Percentiles rank a stretch among this genome's conserved stretches.
phyloP scores from a whole-genome alignment of 805 yeast genomes.

The Schizosaccharomyces osmophilus region DNA sequence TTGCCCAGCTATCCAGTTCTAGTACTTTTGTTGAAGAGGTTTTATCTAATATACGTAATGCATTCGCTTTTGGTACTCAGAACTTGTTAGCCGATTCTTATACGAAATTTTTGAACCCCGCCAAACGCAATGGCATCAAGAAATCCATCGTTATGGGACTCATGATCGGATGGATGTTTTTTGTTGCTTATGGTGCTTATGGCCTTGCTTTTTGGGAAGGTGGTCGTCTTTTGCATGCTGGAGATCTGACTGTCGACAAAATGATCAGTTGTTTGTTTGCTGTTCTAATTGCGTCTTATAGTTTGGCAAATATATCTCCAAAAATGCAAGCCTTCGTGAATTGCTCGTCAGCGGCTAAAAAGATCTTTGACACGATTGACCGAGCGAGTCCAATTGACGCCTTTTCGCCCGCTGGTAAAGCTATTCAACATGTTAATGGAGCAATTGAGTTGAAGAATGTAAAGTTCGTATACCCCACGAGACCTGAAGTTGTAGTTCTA shows the following conservation, averaged over 20 bases:
- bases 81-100: conserved; percentile 14
- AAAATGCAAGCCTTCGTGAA: conserved; percentile 16
- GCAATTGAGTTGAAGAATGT: conserved; percentile 12
- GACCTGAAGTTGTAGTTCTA: conserved; percentile 12
- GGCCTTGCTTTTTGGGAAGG: conserved; percentile 22
- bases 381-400: conserved; percentile 19
- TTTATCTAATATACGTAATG: conserved; percentile 18
- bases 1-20: conserved; percentile 7
- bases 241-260: conserved; percentile 14
- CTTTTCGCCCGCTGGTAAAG: conserved; percentile 10
- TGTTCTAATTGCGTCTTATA: conserved; percentile 15
- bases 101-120: conserved; percentile 11
- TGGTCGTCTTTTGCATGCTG: conserved; percentile 16
- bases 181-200: conserved; percentile 16
- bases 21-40: conserved; percentile 20
- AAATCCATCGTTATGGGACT: conserved; percentile 13
- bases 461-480: conserved; percentile 13
- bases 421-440: conserved; percentile 16
- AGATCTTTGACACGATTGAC: conserved; percentile 20
- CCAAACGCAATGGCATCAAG: conserved; percentile 11
- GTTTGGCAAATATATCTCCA: conserved; percentile 20
- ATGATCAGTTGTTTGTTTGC: conserved; percentile 14
- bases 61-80: conserved; percentile 20
- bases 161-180: conserved; percentile 18
- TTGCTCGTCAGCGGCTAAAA: conserved; percentile 19